phyloP scores from a whole-genome alignment of 116 monocot genomes.

The Posidonia oceanica region DNA sequence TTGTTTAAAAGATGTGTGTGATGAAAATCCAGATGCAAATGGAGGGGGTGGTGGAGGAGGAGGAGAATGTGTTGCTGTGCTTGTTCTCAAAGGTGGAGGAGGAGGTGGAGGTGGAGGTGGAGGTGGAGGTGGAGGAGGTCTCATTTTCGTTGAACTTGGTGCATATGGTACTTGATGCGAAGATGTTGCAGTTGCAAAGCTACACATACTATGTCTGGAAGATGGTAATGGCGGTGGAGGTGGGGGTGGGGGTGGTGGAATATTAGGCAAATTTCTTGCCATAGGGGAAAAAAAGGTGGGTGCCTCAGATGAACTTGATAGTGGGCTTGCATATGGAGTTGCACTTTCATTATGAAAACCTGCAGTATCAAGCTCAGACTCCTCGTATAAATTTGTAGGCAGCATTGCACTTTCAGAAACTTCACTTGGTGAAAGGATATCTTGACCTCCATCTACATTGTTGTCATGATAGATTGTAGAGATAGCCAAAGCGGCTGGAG shows the following conservation, averaged over 20 bases:
- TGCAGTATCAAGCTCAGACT: background rate
- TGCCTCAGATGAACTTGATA: constrained; percentile 9
- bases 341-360: constrained; percentile 4
- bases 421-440: background rate
- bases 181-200: background rate
- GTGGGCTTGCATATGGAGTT: constrained; percentile 11
- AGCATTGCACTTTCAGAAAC: background rate
- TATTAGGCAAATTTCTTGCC: background rate
- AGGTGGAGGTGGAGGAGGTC: background rate
- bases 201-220: background rate
- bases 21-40: background rate
- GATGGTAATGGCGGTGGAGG: constrained; percentile 8
- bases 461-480: constrained; percentile 11
- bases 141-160: constrained; percentile 1
- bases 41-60: background rate
- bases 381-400: background rate
- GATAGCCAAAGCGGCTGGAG: constrained; percentile 31
- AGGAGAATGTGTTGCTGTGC: background rate
- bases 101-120: background rate
- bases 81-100: background rate
- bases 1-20: background rate
- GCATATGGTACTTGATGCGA: background rate
- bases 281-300: constrained; percentile 6
- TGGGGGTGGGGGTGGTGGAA: constrained; percentile 2
- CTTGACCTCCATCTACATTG: constrained; percentile 13